These are phyloP conservation scores for Shiraia sp. DNA, from an alignment of 2,329 filamentous ascomycete species.

Conservation along the genomic window DNA sequence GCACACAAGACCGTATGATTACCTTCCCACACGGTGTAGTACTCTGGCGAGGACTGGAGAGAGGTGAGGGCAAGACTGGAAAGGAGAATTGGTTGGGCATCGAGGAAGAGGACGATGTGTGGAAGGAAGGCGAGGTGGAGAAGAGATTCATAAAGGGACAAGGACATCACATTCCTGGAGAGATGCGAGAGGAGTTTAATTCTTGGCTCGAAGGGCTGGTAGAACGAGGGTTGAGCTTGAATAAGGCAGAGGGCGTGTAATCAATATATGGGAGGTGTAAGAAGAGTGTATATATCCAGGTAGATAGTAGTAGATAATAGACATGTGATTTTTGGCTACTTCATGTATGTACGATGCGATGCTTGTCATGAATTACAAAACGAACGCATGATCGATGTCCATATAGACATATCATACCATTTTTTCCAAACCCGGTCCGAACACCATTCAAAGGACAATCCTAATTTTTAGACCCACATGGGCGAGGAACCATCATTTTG, in stretches of 20 bases:
- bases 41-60: constrained; percentile 68
- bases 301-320: too few relatives aligned
- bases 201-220: constrained; percentile 62
- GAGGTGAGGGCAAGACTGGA: constrained; percentile 46
- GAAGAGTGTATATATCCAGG: too few relatives aligned
- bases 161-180: constrained; percentile 76
- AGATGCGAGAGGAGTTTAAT: constrained; percentile 72
- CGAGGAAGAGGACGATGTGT: constrained; percentile 40
- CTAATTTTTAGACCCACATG: too few relatives aligned
- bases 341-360: too few relatives aligned
- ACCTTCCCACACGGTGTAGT: constrained; percentile 69
- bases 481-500: too few relatives aligned
- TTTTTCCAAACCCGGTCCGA: too few relatives aligned
- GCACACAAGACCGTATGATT: constrained; percentile 78
- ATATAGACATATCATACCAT: too few relatives aligned
- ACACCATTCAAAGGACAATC: too few relatives aligned
- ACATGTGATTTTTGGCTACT: too few relatives aligned
- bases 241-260: constrained; percentile 19
- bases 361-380: too few relatives aligned
- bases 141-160: constrained; percentile 68
- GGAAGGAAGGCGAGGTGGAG: constrained; percentile 51
- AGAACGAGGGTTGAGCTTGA: constrained; percentile 56
- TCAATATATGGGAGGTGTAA: too few relatives aligned
- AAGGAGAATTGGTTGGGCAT: constrained; percentile 39
- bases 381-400: too few relatives aligned